Evolutionary conservation across 2,329 filamentous ascomycete species (phyloP).

Genomic region (Podosphaera leucotricha): DNA sequence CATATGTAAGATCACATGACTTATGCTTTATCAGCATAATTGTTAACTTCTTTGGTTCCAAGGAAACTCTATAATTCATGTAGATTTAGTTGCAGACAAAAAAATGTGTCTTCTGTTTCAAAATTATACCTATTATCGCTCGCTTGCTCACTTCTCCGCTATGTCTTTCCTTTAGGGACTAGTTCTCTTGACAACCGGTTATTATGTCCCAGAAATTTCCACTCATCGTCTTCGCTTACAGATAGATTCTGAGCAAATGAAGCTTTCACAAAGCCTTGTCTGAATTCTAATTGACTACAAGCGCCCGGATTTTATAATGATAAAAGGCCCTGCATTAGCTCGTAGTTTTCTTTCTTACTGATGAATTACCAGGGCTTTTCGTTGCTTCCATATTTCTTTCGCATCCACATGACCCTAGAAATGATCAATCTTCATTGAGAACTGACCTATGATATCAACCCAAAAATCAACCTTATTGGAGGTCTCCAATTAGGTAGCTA

Average conservation of each 20-base stretch:
- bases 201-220: not conserved
- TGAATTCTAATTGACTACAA: not conserved
- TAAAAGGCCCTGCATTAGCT: not conserved
- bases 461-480: conserved; percentile 12
- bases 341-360: not conserved
- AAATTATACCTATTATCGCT: not conserved
- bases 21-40: too few relatives aligned
- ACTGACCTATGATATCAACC: conserved; percentile 16
- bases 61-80: too few relatives aligned
- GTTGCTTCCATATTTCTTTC: not conserved
- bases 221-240: not conserved
- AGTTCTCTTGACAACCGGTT: not conserved
- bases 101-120: too few relatives aligned
- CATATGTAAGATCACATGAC: too few relatives aligned
- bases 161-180: not conserved
- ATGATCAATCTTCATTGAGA: conserved; percentile 4
- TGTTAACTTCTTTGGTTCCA: too few relatives aligned
- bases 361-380: not conserved
- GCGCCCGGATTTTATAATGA: not conserved
- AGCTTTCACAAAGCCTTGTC: not conserved
- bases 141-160: not conserved
- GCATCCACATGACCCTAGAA: not conserved
- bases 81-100: too few relatives aligned
- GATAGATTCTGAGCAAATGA: not conserved
- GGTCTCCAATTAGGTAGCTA: conserved; percentile 10